A percentile compares a stretch with the other conserved stretches of the same genome.
These are phyloP conservation scores for Aureobasidium mangrovei DNA, from an alignment of 2,329 filamentous ascomycete species.

Conservation along the genomic window DNA sequence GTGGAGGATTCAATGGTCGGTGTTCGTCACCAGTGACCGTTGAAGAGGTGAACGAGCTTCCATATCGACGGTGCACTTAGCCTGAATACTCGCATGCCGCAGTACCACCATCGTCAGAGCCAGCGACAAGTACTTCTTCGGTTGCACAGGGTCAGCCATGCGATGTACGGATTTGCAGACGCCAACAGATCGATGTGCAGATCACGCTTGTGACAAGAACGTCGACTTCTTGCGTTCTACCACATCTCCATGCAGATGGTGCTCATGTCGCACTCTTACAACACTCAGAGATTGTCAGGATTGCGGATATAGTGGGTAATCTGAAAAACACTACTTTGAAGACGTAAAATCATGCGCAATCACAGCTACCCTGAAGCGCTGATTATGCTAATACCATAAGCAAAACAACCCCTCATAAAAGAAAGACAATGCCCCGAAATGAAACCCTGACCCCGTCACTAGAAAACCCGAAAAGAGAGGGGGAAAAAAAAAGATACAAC, in stretches of 20 bases:
- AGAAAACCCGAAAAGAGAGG: background rate
- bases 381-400: background rate
- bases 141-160: slow-evolving; percentile 6
- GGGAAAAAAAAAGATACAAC: background rate
- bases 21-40: background rate
- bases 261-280: background rate
- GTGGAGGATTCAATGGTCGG: background rate
- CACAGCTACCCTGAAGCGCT: background rate
- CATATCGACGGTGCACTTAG: background rate
- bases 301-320: background rate
- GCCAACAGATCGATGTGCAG: background rate
- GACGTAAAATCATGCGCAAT: background rate
- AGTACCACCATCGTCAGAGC: background rate
- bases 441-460: background rate
- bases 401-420: background rate
- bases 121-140: background rate
- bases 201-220: background rate
- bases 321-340: background rate
- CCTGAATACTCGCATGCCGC: background rate
- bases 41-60: background rate
- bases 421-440: background rate
- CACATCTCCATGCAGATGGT: background rate
- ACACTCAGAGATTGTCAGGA: background rate
- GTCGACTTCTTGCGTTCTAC: background rate
- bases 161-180: background rate